Base-by-base conservation (phyloP, 2,329 filamentous ascomycete species). In the Davidsoniella neocaledoniae region DNA sequence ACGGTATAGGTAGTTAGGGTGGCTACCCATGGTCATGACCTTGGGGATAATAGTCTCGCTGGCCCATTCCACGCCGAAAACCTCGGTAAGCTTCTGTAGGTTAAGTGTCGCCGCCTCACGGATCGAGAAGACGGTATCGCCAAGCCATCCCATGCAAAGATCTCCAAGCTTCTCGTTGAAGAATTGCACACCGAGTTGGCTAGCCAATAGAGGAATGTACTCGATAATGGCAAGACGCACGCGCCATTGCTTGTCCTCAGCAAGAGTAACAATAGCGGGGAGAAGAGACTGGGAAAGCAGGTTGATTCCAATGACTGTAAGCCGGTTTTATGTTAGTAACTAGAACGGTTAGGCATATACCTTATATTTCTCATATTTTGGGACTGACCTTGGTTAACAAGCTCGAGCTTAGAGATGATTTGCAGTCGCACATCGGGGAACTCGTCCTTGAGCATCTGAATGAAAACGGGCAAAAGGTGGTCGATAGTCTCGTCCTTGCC, bases 401-500 rank as follows among this genome's bases (percentile, higher is more conserved):
- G 77, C 69, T 98, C 93, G 50, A 98, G 79, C 68, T 98, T 98
- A n/a, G 91, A 96, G 61, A 98, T 98, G 64, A 98, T 98, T 68
- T 98, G 94, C 53, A 98, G 79, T 55, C 91, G 83, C 47, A 98
- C 91, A 63, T 98, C 91, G 19, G 91, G 91, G 66, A 95, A 96
- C 62, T 98, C 91, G 60, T 98, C 91, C 74, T 96, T 98, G 59
- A 98, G 80, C 91, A 98, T 98, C 65, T 94, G 86, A 49, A 98
- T 74, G 67, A 98, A 96, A 90, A 98, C 98, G 49, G 91, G 91
- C 42, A 98, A 77, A 42, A 98, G 79, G 6, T 36, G n/a, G n/a
- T n/a, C 14, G 10, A 68, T 83, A 60, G 73, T 93, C 84, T 96
- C 90, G 67, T 98, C 86, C 69, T 96, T 96, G 67, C 91, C 91